Base-by-base conservation (phyloP, 768 basidiomycete species). In the Lentinula sp. region DNA sequence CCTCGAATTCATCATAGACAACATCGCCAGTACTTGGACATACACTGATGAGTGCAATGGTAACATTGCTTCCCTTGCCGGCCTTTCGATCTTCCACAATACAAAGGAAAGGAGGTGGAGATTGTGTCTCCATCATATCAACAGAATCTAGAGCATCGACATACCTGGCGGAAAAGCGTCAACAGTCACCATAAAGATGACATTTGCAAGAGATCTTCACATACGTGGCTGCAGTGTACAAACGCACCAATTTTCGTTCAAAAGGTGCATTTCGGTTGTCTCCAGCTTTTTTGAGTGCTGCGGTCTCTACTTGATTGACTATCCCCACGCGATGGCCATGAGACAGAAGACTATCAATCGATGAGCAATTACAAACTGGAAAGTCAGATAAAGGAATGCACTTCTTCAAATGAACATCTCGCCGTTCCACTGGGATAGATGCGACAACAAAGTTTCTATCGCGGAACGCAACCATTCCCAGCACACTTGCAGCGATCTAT, bases 21-120 rank as follows among this genome's bases (percentile, higher is more conserved):
- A 99, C 89, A 65, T 97, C 95, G 1, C 96, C 96, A 0, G 94
- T 97, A 51, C 86, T 86, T 0, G 95, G 92, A 60, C 86, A 85
- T 15, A 97, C 85, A 15, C 84, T 83, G 37, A 98, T 79, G 72
- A 98, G 77, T 7, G 87, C 87, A 43, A 98, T 79, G 1, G 67
- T 73, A 4, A 84, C 80, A 55, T 79, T 71, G 18, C 65, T 69
- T 16, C 70, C 60, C 40, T 65, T 68, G 1, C 61, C 61, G 5
- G 58, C 61, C 59, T 73, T 73, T 40, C 60, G 52, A 65, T 94
- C 88, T 50, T 90, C 86, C 18, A 98, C 67, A 53, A 93, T 83
- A 68, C 95, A 84, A 49, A 97, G 78, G 5, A 92, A 73, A 13
- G 81, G 83, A 16, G 90, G 87, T 2, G 88, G 80, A 2, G 77